These are phyloP conservation scores for Hanseniaspora opuntiae DNA, from an alignment of 805 yeast species.

Conservation along the genomic window DNA sequence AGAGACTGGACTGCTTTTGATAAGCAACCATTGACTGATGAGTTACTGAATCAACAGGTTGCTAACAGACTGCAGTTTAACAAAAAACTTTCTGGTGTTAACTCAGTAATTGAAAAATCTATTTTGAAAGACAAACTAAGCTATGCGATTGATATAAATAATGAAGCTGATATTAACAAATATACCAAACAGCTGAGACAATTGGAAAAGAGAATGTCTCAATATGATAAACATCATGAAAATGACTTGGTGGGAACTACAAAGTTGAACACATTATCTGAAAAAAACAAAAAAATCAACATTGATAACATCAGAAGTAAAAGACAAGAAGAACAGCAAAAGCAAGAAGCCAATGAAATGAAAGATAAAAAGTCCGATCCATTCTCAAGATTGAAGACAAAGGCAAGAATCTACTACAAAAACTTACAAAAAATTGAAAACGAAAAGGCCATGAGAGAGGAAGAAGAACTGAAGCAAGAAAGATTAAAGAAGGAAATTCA, in stretches of 20 bases:
- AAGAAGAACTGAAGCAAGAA: slow-evolving; percentile 32
- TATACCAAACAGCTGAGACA: slow-evolving; percentile 36
- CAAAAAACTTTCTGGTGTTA: slow-evolving; percentile 46
- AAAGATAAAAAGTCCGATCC: slow-evolving; percentile 52
- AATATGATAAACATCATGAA: slow-evolving; percentile 28
- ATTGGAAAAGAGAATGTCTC: slow-evolving; percentile 28
- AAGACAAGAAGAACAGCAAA: slow-evolving; percentile 44
- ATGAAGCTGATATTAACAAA: slow-evolving; percentile 31
- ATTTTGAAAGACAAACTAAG: slow-evolving; percentile 58
- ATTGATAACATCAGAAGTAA: slow-evolving; percentile 48
- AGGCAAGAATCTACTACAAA: slow-evolving; percentile 66
- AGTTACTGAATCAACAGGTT: slow-evolving; percentile 68
- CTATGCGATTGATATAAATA: slow-evolving; percentile 53
- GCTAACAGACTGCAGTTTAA: slow-evolving; percentile 52
- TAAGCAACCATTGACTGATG: slow-evolving; percentile 51
- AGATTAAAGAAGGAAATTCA: slow-evolving; percentile 25
- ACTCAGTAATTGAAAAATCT: slow-evolving; percentile 64
- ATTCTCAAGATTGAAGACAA: slow-evolving; percentile 77
- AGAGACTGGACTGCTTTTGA: slow-evolving; percentile 51
- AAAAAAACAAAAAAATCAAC: slow-evolving; percentile 73
- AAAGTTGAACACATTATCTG: slow-evolving; percentile 59
- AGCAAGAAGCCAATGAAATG: slow-evolving; percentile 17
- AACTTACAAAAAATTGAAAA: slow-evolving; percentile 42
- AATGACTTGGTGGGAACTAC: slow-evolving; percentile 29
- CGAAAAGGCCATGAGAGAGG: slow-evolving; percentile 44